Percentiles rank a stretch among this genome's conserved stretches.
phyloP scores from a whole-genome alignment of 805 yeast species.

The Metschnikowia kunwiensis region DNA sequence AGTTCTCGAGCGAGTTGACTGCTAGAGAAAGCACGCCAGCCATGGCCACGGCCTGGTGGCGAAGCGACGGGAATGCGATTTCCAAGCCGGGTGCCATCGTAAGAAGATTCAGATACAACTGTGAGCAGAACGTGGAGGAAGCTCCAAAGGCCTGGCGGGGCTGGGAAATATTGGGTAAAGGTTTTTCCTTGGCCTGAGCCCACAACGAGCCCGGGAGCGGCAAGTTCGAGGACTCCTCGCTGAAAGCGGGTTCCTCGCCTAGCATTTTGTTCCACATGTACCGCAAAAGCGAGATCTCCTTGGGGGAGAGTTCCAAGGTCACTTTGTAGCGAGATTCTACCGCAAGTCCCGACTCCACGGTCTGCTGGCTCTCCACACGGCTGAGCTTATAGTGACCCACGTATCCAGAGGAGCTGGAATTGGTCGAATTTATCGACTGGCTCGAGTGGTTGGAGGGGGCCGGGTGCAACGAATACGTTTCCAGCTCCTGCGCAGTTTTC shows the following conservation, averaged over 20 bases:
- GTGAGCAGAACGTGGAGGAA: conserved; percentile 65
- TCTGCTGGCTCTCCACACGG: conserved; percentile 22
- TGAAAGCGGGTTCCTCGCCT: conserved; percentile 30
- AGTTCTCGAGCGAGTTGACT: conserved; percentile 59
- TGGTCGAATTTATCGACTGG: background rate
- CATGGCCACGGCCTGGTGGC: conserved; percentile 76
- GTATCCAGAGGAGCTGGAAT: conserved; percentile 3
- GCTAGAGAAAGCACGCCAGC: conserved; percentile 75
- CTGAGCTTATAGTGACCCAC: conserved; percentile 24
- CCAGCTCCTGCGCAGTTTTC: background rate
- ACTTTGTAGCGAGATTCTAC: conserved; percentile 20
- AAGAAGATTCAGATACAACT: conserved; percentile 68
- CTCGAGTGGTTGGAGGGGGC: background rate
- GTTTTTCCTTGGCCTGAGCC: conserved; percentile 11
- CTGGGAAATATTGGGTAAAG: conserved; percentile 15
- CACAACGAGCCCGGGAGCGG: conserved; percentile 17
- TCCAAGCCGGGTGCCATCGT: conserved; percentile 60
- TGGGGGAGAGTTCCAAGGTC: conserved; percentile 17
- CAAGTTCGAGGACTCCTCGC: conserved; percentile 3
- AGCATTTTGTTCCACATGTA: conserved; percentile 42
- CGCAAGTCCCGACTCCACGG: conserved; percentile 24
- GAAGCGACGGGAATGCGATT: conserved; percentile 65
- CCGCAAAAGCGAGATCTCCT: conserved; percentile 44
- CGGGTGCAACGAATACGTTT: background rate
- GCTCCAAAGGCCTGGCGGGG: conserved; percentile 23